Conservation (phyloP, 148 eudicot genomes). For the Vaccinium macrocarpon region DNA sequence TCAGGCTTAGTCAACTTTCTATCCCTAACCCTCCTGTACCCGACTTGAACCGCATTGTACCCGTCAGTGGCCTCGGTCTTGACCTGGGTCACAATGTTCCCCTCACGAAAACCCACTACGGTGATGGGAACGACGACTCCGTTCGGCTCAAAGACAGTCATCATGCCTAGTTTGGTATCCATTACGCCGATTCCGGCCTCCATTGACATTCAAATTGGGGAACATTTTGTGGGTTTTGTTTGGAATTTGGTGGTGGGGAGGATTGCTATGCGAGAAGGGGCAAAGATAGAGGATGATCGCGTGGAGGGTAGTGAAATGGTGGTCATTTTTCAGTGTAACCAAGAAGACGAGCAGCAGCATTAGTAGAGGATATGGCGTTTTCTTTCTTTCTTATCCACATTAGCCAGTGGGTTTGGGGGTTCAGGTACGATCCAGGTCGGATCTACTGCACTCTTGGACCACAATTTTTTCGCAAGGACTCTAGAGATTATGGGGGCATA, state of each 20-base stretch:
- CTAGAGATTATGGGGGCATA: too few relatives aligned
- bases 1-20: constrained; percentile 80
- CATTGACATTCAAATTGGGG: constrained; percentile 30
- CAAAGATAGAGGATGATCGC: constrained; percentile 18
- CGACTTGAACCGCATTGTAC: constrained; percentile 82
- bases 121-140: constrained; percentile 86
- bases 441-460: too few relatives aligned
- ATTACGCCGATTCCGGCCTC: constrained; percentile 90
- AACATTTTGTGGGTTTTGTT: constrained; percentile 11
- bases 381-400: background rate
- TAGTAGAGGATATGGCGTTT: background rate
- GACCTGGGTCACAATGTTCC: constrained; percentile 92
- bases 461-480: too few relatives aligned
- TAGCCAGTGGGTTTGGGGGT: background rate
- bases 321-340: constrained; percentile 19
- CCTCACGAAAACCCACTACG: constrained; percentile 90
- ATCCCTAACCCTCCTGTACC: constrained; percentile 83
- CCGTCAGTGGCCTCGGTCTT: constrained; percentile 91
- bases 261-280: constrained; percentile 8
- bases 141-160: constrained; percentile 64
- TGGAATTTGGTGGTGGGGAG: background rate
- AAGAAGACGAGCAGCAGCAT: background rate
- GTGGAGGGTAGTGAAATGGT: constrained; percentile 13
- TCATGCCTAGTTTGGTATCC: constrained; percentile 95
- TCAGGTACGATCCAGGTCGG: too few relatives aligned